phyloP scores from a whole-genome alignment of 2,329 filamentous ascomycete species.

The Hypoxylon sp. region DNA sequence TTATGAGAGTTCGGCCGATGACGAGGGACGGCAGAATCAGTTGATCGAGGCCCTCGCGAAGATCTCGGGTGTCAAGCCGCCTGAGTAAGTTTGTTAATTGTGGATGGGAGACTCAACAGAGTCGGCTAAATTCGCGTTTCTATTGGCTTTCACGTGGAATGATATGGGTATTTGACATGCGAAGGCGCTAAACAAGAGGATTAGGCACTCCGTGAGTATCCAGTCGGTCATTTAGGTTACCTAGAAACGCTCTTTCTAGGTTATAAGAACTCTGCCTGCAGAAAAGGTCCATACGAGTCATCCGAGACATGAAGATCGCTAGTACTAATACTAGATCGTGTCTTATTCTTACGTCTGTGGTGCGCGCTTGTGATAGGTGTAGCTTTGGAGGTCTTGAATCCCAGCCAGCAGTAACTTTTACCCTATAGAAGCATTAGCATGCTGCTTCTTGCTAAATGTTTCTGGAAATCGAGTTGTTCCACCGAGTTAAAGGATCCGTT shows the following conservation, averaged over 20 bases:
- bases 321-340: neutral
- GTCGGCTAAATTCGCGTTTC: neutral
- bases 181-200: too few species aligned
- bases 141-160: neutral
- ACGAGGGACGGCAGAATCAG: constrained; percentile 61
- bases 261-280: neutral
- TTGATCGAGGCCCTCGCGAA: constrained; percentile 58
- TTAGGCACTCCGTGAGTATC: neutral
- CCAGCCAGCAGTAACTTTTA: too few species aligned
- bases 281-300: neutral
- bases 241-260: neutral
- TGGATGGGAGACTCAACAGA: neutral
- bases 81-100: constrained; percentile 4
- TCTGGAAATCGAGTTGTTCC: neutral
- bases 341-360: neutral
- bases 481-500: neutral
- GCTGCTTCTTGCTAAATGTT: neutral
- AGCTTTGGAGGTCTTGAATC: neutral
- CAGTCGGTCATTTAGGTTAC: neutral
- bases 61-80: constrained; percentile 45
- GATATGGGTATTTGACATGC: neutral
- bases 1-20: constrained; percentile 53
- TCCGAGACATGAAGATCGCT: neutral
- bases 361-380: neutral
- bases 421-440: neutral